A percentile compares a stretch with the other conserved stretches of the same genome.
These are phyloP conservation scores for Kodamaea derodonti DNA, from an alignment of 1,139 yeast genomes.

Conservation along the genomic window DNA sequence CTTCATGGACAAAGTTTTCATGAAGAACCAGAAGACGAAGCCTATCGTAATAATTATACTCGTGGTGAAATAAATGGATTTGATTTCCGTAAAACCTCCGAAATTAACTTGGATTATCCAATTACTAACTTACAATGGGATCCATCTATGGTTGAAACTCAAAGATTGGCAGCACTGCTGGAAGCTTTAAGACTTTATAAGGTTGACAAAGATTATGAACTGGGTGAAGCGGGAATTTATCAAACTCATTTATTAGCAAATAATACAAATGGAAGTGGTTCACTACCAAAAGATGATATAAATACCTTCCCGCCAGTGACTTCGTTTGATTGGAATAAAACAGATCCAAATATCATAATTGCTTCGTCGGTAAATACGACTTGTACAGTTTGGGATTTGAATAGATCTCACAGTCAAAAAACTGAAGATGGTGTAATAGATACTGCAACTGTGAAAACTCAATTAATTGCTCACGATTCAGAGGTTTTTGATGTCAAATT, in stretches of 20 bases:
- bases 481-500: constrained; percentile 94
- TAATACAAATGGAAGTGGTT: constrained; percentile 22
- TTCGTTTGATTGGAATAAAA: constrained; percentile 87
- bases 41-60: constrained; percentile 2
- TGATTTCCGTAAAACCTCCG: constrained; percentile 50
- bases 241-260: constrained; percentile 44
- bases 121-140: constrained; percentile 73
- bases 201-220: constrained; percentile 28
- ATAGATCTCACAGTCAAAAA: constrained; percentile 23
- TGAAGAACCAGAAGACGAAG: constrained; percentile 9
- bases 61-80: constrained; percentile 31
- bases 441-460: constrained; percentile 79
- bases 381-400: constrained; percentile 92
- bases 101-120: constrained; percentile 57
- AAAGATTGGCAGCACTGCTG: constrained; percentile 62
- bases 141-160: constrained; percentile 38
- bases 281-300: constrained; percentile 24
- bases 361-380: constrained; percentile 94
- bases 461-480: constrained; percentile 91
- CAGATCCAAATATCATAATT: constrained; percentile 67
- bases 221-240: constrained; percentile 28
- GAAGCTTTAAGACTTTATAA: constrained; percentile 71
- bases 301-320: constrained; percentile 78
- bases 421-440: constrained; percentile 27
- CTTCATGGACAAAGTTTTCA: constrained; percentile 37